Conservation (phyloP, 306 rosid species). For the Cyamopsis tetragonoloba region DNA sequence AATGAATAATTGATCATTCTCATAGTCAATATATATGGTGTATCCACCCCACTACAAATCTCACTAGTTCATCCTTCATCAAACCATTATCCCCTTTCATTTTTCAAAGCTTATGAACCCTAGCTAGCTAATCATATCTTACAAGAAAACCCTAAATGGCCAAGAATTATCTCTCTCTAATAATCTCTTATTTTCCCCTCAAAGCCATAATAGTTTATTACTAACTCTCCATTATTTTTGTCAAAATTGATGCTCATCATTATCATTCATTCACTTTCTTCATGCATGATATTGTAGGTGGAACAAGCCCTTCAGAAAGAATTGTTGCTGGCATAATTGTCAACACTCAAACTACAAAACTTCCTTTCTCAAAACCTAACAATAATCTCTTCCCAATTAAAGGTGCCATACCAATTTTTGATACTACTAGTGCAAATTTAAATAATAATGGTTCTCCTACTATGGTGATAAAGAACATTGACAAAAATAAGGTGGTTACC, state of each 20-base stretch:
- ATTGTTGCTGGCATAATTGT: slow-evolving; percentile 28
- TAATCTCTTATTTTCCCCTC: not conserved
- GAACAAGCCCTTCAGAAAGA: slow-evolving; percentile 43
- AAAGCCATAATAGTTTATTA: not conserved
- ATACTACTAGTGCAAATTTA: too few relatives aligned
- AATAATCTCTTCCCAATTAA: slow-evolving; percentile 31
- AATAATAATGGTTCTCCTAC: too few relatives aligned
- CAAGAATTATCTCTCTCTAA: not conserved
- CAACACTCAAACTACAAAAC: slow-evolving; percentile 22
- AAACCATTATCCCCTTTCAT: not conserved
- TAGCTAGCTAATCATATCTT: not conserved
- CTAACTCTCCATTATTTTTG: not conserved
- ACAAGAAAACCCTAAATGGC: slow-evolving; percentile 12
- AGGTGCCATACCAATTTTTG: slow-evolving; percentile 26
- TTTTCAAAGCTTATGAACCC: not conserved
- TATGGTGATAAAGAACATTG: slow-evolving; percentile 16
- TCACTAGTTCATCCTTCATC: not conserved
- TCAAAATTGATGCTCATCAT: not conserved
- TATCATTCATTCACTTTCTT: slow-evolving; percentile 24
- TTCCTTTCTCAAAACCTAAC: slow-evolving; percentile 49
- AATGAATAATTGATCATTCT: too few relatives aligned
- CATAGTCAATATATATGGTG: too few relatives aligned
- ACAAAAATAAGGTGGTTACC: slow-evolving; percentile 29
- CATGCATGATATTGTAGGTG: slow-evolving; percentile 43
- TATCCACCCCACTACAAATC: too few relatives aligned